phyloP scores from a whole-genome alignment of 768 basidiomycete genomes.

The Tylopilus subfusipes region DNA sequence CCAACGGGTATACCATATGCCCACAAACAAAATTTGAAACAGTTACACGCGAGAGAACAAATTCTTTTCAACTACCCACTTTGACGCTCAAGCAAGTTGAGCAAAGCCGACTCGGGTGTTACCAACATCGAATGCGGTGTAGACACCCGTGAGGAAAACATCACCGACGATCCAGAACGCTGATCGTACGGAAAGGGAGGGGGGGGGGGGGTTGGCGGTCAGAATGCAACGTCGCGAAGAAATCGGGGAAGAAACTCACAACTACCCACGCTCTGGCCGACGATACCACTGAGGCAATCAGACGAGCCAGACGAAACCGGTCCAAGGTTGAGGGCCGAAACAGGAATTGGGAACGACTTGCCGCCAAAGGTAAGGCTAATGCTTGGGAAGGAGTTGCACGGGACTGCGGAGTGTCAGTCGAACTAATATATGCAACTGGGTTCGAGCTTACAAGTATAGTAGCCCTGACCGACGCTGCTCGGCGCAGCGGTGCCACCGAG shows the following conservation, averaged over 20 bases:
- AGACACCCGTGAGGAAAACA: conserved; percentile 41
- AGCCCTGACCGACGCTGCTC: conserved; percentile 18
- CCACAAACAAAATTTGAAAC: background rate
- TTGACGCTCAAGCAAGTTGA: conserved; percentile 1
- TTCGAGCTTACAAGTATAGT: conserved; percentile 28
- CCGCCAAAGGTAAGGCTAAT: conserved; percentile 37
- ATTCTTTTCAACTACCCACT: background rate
- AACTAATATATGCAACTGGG: background rate
- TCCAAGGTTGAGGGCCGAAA: conserved; percentile 38
- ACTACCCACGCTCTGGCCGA: background rate
- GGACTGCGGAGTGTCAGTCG: conserved; percentile 14
- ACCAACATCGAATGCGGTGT: conserved; percentile 39
- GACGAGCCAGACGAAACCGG: conserved; percentile 16
- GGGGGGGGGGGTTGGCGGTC: background rate
- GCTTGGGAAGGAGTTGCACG: conserved; percentile 26
- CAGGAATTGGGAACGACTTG: conserved; percentile 31
- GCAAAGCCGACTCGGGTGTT: conserved; percentile 38
- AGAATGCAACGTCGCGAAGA: background rate
- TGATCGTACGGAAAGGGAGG: background rate
- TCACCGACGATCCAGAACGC: conserved; percentile 33
- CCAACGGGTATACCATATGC: too few relatives aligned
- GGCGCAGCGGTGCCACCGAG: conserved; percentile 8
- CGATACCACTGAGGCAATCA: conserved; percentile 32
- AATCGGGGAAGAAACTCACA: conserved; percentile 1
- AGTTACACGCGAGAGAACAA: background rate